A percentile compares a stretch with the other conserved stretches of the same genome.
Conservation (phyloP, 2,329 filamentous ascomycete genomes). For the Aspergillus sp. region DNA sequence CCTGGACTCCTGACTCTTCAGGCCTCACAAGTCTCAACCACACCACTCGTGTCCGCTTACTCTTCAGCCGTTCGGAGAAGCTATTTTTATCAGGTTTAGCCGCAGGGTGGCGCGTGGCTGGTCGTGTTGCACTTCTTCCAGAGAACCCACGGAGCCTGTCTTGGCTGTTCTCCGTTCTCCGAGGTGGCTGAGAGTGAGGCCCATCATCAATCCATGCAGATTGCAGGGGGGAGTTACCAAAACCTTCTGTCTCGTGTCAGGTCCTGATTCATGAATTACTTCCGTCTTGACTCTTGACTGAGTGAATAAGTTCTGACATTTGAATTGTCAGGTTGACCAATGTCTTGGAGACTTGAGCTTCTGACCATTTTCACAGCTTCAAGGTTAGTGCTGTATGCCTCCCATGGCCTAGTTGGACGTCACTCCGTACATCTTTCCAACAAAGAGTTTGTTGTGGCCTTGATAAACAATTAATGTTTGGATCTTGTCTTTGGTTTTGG, state of each 20-base stretch:
- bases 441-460: not conserved
- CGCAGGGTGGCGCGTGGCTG: not conserved
- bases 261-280: not conserved
- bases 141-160: not conserved
- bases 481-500: not conserved
- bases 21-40: not conserved
- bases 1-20: not conserved
- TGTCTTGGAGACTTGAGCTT: not conserved
- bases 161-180: not conserved
- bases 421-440: not conserved
- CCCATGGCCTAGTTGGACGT: not conserved
- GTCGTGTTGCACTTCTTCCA: not conserved
- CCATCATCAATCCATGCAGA: not conserved
- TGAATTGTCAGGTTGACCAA: not conserved
- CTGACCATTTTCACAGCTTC: not conserved
- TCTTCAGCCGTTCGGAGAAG: not conserved
- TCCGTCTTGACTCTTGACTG: not conserved
- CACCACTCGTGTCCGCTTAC: not conserved
- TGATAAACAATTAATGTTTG: not conserved
- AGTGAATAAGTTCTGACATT: not conserved
- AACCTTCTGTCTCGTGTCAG: not conserved
- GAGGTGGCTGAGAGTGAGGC: not conserved
- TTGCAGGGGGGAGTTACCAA: not conserved
- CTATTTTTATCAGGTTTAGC: slow-evolving; percentile 9
- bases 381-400: not conserved